Conservation (phyloP, 306 rosid species). For the Ceratonia siliqua region DNA sequence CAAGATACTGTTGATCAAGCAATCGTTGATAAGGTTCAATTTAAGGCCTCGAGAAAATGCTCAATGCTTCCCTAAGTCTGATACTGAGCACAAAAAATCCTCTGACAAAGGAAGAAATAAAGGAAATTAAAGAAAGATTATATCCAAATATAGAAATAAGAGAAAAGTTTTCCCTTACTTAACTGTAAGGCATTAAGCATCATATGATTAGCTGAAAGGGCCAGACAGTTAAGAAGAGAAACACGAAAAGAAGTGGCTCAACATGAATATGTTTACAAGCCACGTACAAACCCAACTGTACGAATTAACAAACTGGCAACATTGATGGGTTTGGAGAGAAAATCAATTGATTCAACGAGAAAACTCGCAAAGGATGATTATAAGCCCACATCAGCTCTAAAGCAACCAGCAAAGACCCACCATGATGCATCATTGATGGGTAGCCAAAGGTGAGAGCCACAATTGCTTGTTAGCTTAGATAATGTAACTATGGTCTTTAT, state of each 20-base stretch:
- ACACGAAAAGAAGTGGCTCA: not conserved
- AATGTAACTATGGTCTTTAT: conserved; percentile 47
- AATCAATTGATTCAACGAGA: not conserved
- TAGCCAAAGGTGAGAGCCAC: conserved; percentile 25
- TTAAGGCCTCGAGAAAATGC: conserved; percentile 42
- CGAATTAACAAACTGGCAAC: not conserved
- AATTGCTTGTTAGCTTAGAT: conserved; percentile 32
- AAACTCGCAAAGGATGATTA: conserved; percentile 23
- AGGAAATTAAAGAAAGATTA: conserved; percentile 32
- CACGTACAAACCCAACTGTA: conserved; percentile 16
- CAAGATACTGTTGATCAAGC: conserved; percentile 39
- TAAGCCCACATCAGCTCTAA: conserved; percentile 54
- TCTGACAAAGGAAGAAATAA: conserved; percentile 46
- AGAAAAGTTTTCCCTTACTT: conserved; percentile 32
- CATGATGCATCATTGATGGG: conserved; percentile 36
- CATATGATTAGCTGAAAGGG: conserved; percentile 15
- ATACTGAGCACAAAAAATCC: conserved; percentile 43
- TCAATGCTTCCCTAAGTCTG: conserved; percentile 48
- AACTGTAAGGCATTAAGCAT: conserved; percentile 50
- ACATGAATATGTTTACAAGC: not conserved
- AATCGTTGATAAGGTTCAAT: conserved; percentile 36
- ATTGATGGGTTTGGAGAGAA: conserved; percentile 9
- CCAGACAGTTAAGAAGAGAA: conserved; percentile 52
- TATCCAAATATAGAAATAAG: conserved; percentile 26
- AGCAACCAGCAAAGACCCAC: conserved; percentile 63